A percentile compares a stretch with the other conserved stretches of the same genome.
Conservation (phyloP, 2,329 filamentous ascomycete species). For the Bipolaris gigantea region DNA sequence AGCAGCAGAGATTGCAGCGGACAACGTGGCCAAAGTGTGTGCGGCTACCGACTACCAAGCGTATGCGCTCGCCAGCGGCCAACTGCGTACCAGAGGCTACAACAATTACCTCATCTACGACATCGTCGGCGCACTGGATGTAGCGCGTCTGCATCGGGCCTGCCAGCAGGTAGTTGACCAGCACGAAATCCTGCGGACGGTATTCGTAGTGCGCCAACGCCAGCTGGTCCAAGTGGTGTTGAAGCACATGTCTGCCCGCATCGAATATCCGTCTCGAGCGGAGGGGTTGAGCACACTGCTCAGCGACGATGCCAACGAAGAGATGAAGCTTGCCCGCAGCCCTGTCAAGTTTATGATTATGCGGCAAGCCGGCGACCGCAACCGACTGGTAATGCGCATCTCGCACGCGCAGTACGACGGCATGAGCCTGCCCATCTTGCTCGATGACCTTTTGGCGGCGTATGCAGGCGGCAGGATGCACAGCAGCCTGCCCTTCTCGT, state of each 20-base stretch:
- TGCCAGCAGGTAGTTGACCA: not conserved
- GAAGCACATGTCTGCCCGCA: not conserved
- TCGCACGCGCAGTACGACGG: slow-evolving; percentile 22
- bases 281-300: not conserved
- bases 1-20: not conserved
- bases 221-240: not conserved
- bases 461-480: slow-evolving; percentile 1
- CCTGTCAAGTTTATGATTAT: not conserved
- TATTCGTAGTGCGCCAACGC: slow-evolving; percentile 3
- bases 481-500: not conserved
- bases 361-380: not conserved
- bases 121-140: not conserved
- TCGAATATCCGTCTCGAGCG: not conserved
- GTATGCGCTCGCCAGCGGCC: not conserved
- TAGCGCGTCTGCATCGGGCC: not conserved
- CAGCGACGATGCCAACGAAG: not conserved
- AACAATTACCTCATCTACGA: not conserved
- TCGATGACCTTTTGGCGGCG: slow-evolving; percentile 6
- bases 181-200: slow-evolving; percentile 11
- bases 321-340: not conserved
- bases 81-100: not conserved
- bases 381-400: slow-evolving; percentile 9
- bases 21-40: not conserved
- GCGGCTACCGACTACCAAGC: not conserved
- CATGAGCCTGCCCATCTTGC: slow-evolving; percentile 8